Base-by-base conservation (phyloP, 2,329 filamentous ascomycete species). In the Scedosporium apiospermum region DNA sequence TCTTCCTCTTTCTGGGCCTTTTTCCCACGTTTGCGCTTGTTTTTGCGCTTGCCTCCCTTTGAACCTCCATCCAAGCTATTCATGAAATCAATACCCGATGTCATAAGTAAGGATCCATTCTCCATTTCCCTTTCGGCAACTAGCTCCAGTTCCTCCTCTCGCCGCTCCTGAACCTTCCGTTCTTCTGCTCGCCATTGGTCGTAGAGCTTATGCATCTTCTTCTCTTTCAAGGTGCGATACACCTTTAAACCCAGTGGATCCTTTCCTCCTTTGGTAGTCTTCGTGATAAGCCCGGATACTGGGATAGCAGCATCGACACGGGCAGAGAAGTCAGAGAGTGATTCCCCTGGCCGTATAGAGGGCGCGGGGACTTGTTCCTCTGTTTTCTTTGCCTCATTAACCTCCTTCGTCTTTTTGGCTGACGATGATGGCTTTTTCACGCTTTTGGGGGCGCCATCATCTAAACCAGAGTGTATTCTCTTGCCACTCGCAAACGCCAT, bases 221-320 rank as follows among this genome's bases (percentile, higher is more conserved):
- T 89, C 76, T 97, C 93, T 70, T 93, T 95, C 73, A 88, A 88
- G 5, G 93, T 97, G 60, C 85, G 81, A 65, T 84, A 82, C 18
- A 87, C 82, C 71, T 91, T 89, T 7, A 88, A 70, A 0, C 89
- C 85, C 41, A 83, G 75, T 6, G 86, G 82, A 64, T 88, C 87
- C 66, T 84, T 87, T 61, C 84, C 86, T 49, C 80, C 77, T 67
- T 81, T 85, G 7, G 80, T 74, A 0, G 80, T 82, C 69, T 87
- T 88, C 66, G 80, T 85, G 63, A 85, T 79, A 7, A 97, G 79
- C 0, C 88, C 87, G 6, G 85, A 78, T 0, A 99, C 76, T 0
- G 93, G 93, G 6, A 98, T 79, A 0, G 90, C 87, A 58, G 90
- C 89, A 71, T 98, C 88, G 6, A 99, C 95, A 34, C 93, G 86